These are phyloP conservation scores for Pyrenula massariospora DNA, from an alignment of 495 filamentous ascomycete species.

Conservation along the genomic window DNA sequence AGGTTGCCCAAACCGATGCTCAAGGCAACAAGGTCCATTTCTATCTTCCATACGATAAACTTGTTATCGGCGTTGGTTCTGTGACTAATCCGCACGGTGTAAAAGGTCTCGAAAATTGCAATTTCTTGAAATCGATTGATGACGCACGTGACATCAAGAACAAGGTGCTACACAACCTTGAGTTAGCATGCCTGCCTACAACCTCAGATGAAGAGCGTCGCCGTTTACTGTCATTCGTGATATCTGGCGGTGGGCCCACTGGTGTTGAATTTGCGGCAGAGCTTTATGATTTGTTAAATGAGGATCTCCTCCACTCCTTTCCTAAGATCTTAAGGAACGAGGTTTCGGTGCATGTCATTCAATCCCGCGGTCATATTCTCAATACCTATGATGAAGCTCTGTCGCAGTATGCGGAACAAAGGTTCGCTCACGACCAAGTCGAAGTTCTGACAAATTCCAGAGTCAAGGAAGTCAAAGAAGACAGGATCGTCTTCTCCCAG, in stretches of 20 bases:
- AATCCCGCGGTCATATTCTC: conserved; percentile 84
- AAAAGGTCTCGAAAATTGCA: conserved; percentile 84
- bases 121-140: conserved; percentile 87
- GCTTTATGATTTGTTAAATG: conserved; percentile 89
- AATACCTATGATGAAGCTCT: conserved; percentile 98
- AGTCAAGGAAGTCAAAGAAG: conserved; percentile 74
- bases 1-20: conserved; percentile 63
- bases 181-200: conserved; percentile 85
- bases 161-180: conserved; percentile 81
- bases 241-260: conserved; percentile 91
- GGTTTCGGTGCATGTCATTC: conserved; percentile 94
- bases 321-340: conserved; percentile 87
- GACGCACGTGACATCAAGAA: conserved; percentile 87
- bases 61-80: conserved; percentile 88
- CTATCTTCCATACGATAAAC: conserved; percentile 96
- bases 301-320: conserved; percentile 75
- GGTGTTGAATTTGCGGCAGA: conserved; percentile 97
- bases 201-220: conserved; percentile 81
- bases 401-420: conserved; percentile 81
- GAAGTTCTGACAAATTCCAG: conserved; percentile 84
- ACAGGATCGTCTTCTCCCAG: conserved; percentile 83
- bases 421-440: conserved; percentile 81
- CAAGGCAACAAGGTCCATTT: conserved; percentile 63
- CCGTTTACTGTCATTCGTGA: conserved; percentile 83
- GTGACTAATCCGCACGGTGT: conserved; percentile 92